Conservation (phyloP, 2,329 filamentous ascomycete species). For the Ophiosphaerella korrae region DNA sequence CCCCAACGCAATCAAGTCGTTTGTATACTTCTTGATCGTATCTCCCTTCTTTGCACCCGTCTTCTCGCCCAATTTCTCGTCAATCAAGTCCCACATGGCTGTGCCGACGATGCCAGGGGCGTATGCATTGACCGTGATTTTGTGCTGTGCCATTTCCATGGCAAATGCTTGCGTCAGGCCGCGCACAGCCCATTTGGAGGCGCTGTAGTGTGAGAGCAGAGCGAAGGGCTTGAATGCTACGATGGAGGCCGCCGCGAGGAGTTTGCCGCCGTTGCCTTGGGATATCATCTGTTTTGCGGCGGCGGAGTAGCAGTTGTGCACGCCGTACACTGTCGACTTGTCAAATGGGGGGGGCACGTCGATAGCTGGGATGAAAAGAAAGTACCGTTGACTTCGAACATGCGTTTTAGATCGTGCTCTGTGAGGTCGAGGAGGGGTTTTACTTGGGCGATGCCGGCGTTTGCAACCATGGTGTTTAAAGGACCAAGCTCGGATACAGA, state of each 20-base stretch:
- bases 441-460: slow-evolving; percentile 66
- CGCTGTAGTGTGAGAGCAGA: slow-evolving; percentile 66
- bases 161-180: slow-evolving; percentile 70
- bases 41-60: slow-evolving; percentile 58
- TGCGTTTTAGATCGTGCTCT: slow-evolving; percentile 61
- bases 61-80: slow-evolving; percentile 62
- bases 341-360: neutral
- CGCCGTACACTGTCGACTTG: slow-evolving; percentile 57
- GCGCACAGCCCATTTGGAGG: slow-evolving; percentile 69
- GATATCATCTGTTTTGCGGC: slow-evolving; percentile 69
- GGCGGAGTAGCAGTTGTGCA: slow-evolving; percentile 67
- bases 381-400: slow-evolving; percentile 65
- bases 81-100: slow-evolving; percentile 72
- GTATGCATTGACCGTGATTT: slow-evolving; percentile 71
- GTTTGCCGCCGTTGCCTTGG: slow-evolving; percentile 58
- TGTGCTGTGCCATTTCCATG: slow-evolving; percentile 66
- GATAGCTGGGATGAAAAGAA: neutral
- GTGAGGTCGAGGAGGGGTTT: slow-evolving; percentile 62
- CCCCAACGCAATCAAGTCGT: slow-evolving; percentile 62
- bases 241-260: slow-evolving; percentile 59
- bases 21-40: slow-evolving; percentile 60
- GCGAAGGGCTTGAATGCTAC: slow-evolving; percentile 66
- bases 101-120: slow-evolving; percentile 71
- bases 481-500: slow-evolving; percentile 61
- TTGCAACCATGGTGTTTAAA: slow-evolving; percentile 61